These are phyloP conservation scores for Carnegiea gigantea DNA, from an alignment of 179 eudicot genomes.

Conservation along the genomic window DNA sequence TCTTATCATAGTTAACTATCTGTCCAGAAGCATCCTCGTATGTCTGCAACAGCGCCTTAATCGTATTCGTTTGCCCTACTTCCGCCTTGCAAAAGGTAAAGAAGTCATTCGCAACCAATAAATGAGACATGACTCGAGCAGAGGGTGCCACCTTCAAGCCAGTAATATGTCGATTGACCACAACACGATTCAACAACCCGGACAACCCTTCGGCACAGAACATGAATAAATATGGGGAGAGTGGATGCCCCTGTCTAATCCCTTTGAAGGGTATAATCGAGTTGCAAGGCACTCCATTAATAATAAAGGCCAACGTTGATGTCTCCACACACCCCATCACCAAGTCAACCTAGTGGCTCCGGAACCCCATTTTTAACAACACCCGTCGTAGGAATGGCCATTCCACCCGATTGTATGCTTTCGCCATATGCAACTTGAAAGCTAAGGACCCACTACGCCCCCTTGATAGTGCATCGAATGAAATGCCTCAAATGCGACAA, in stretches of 20 bases:
- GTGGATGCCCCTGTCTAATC: neutral
- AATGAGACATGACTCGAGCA: neutral
- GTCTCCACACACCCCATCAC: neutral
- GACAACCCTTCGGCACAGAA: neutral
- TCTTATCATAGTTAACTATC: neutral
- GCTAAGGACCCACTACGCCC: neutral
- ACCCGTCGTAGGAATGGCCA: neutral
- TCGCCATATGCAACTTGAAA: neutral
- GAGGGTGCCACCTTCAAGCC: neutral
- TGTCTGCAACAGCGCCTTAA: neutral
- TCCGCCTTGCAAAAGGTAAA: neutral
- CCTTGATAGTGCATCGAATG: too few species aligned
- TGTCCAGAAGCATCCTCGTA: neutral
- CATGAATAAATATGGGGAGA: neutral
- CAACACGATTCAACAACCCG: neutral
- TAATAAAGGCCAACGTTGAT: neutral
- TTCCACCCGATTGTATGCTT: neutral
- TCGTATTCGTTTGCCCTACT: neutral
- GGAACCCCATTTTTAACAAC: neutral
- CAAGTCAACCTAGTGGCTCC: neutral
- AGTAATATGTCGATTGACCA: rapidly evolving
- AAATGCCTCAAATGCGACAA: too few species aligned
- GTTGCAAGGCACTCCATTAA: neutral
- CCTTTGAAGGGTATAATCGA: neutral
- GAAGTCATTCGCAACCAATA: neutral